Base-by-base conservation (phyloP, 2,329 filamentous ascomycete species). In the Fusarium tanahbumbuense region DNA sequence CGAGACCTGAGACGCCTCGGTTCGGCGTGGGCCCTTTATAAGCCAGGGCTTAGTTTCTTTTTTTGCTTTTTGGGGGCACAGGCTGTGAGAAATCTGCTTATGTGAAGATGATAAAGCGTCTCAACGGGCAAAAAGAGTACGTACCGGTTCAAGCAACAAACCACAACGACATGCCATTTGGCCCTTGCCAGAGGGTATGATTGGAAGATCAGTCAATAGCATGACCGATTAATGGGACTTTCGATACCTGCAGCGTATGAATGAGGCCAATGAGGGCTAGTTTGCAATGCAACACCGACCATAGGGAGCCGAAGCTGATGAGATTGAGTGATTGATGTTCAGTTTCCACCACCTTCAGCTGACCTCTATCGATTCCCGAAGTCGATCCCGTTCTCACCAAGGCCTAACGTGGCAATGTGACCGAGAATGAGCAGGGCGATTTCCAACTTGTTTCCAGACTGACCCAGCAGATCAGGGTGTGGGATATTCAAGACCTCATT, bases 1-100 rank as follows among this genome's bases (percentile, higher is more conserved):
- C 72, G 72, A 74, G 52, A 74, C 72, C 72, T 74, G 72, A 74
- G 73, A 74, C 72, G 72, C 58, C 46, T 70, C 72, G 69, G 70
- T 63, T 54, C 72, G 71, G 70, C 65, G 72, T 68, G 64, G 67
- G 68, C 53, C 55, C 15, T 20, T 45, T 56, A 42, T 60, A 47
- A 70, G 49, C 64, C 50, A 57, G 64, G 64, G 68, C 52, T 62
- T 68, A 71, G 67, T 53, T 67, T 64, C 59, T 53, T 50, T 67
- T 52, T 70, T 70, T 70, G 45, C 56, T 63, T 70, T 67, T 70
- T 70, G 47, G 44, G 45, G 45, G 56, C 50, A 54, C 46, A 55
- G 67, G 44, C 40, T 63, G 56, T 66, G 50, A 47, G 42, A 49
- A 57, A 47, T 56, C 44, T 70, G 67, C 62, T 70, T 70, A 70